These are phyloP conservation scores for Stylonectria norvegica DNA, from an alignment of 2,329 filamentous ascomycete genomes.

Conservation along the genomic window DNA sequence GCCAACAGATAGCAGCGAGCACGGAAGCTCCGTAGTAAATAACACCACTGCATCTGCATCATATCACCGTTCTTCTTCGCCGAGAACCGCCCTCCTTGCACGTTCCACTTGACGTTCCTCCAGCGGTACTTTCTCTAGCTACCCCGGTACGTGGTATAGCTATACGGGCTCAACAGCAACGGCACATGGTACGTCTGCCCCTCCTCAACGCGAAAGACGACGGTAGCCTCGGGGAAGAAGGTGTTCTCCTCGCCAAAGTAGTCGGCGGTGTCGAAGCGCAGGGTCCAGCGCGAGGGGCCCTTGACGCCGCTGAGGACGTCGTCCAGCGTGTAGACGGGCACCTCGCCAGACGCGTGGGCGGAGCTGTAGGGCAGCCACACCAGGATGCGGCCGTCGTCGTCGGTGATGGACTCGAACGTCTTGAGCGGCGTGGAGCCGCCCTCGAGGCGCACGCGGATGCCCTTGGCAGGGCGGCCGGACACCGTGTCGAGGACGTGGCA, in stretches of 20 bases:
- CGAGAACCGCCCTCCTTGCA: background rate
- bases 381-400: constrained; percentile 71
- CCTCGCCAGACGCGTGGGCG: constrained; percentile 49
- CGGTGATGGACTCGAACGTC: constrained; percentile 65
- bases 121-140: no score
- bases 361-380: constrained; percentile 62
- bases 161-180: constrained; percentile 71
- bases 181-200: constrained; percentile 77
- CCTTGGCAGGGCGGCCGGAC: constrained; percentile 64
- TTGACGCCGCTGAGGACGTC: constrained; percentile 48
- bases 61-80: no score
- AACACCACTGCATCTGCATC: constrained; percentile 19
- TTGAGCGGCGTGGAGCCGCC: constrained; percentile 40
- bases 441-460: constrained; percentile 64
- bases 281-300: constrained; percentile 57
- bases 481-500: constrained; percentile 84
- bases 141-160: constrained; percentile 78
- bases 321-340: constrained; percentile 55
- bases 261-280: constrained; percentile 67
- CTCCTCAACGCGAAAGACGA: constrained; percentile 51
- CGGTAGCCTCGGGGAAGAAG: constrained; percentile 58
- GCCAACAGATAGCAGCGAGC: no score
- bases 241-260: constrained; percentile 66
- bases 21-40: no score
- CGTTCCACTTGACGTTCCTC: background rate